phyloP scores from a whole-genome alignment of 1,139 yeast genomes.

The Saccharomyces uvarum region DNA sequence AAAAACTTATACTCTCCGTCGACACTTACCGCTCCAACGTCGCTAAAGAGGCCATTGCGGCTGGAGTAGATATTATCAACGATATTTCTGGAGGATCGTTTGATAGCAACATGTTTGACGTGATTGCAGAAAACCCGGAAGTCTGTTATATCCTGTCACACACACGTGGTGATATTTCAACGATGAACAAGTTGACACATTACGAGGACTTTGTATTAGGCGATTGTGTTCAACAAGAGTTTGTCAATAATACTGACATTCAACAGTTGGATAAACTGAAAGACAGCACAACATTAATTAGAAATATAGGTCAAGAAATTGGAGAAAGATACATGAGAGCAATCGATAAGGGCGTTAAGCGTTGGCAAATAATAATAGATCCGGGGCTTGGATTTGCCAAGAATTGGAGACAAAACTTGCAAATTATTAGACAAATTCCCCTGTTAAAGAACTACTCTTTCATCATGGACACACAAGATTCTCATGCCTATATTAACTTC shows the following conservation, averaged over 20 bases:
- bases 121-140: conserved; percentile 52
- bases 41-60: conserved; percentile 57
- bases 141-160: conserved; percentile 82
- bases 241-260: conserved; percentile 8
- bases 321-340: conserved; percentile 51
- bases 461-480: conserved; percentile 11
- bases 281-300: conserved; percentile 15
- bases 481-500: conserved; percentile 15
- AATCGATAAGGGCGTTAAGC: conserved; percentile 51
- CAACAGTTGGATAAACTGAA: background rate
- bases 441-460: conserved; percentile 47
- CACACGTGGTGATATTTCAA: conserved; percentile 72
- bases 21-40: conserved; percentile 79
- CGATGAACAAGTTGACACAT: conserved; percentile 56
- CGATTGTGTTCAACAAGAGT: conserved; percentile 38
- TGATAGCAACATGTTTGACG: conserved; percentile 55
- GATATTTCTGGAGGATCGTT: conserved; percentile 76
- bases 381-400: conserved; percentile 97
- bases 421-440: conserved; percentile 52
- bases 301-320: conserved; percentile 60
- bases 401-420: conserved; percentile 56
- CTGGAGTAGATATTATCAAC: conserved; percentile 87
- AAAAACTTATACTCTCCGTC: conserved; percentile 53
- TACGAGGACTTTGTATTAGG: conserved; percentile 41
- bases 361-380: conserved; percentile 89